Percentiles rank a stretch among this genome's conserved stretches.
Conservation (phyloP, 2,329 filamentous ascomycete species). For the Falciphora oryzae region DNA sequence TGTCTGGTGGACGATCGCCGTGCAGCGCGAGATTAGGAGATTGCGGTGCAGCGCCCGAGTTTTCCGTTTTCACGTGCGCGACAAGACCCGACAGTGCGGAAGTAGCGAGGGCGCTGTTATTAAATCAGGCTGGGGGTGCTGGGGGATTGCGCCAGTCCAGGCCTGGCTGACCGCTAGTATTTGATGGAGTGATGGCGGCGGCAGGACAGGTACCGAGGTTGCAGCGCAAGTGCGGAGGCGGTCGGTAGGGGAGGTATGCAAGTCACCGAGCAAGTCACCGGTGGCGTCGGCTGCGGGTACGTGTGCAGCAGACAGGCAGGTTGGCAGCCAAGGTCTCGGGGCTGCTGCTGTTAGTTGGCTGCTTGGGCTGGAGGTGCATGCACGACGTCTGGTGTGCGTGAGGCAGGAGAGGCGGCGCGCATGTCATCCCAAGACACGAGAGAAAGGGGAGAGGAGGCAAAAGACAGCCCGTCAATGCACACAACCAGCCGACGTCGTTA, state of each 20-base stretch:
- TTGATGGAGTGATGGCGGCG: neutral
- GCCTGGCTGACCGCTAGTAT: neutral
- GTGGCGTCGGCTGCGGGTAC: neutral
- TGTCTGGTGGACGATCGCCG: neutral
- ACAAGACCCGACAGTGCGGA: neutral
- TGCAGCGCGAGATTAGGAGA: neutral
- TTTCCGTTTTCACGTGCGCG: neutral
- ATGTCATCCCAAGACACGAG: neutral
- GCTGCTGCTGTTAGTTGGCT: neutral
- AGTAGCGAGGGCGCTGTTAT: neutral
- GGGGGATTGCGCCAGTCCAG: neutral
- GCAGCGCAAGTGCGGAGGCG: neutral
- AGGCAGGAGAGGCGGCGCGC: neutral
- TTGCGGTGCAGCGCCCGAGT: neutral
- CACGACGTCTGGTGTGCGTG: neutral
- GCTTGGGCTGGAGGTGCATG: neutral
- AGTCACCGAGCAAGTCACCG: neutral
- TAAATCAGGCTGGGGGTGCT: neutral
- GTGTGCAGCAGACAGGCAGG: neutral
- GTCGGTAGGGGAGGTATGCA: neutral
- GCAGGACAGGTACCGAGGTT: neutral
- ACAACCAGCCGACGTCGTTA: neutral
- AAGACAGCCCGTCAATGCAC: neutral
- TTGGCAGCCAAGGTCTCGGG: neutral
- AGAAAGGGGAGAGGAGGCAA: neutral